Base-by-base conservation (phyloP, 495 filamentous ascomycete genomes). In the Elasticomyces elasticus region DNA sequence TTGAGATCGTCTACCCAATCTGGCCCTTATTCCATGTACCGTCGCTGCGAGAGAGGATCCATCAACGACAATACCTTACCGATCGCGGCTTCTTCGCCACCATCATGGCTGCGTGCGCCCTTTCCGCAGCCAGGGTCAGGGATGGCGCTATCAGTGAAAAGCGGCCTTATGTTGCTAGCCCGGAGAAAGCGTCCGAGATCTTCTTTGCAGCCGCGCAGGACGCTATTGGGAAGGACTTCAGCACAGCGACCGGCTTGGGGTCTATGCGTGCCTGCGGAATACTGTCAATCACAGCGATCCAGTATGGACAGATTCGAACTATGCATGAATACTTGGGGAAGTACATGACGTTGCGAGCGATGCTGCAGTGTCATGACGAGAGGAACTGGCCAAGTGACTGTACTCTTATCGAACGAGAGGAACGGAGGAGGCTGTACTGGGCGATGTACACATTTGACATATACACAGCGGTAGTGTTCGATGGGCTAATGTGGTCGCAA, bases 401-500 rank as follows among this genome's bases (percentile, higher is more conserved):
- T n/a, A 62, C 60, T 43, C 53, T 66, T 3, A 64, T 76, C 20
- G 75, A 78, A 52, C 64, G 53, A 15, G 75, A 78, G 52, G 68
- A 76, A 52, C 60, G 75, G 24, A 65, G 74, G 49, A 62, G 75
- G 63, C 53, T 77, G 69, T 76, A 76, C 54, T 79, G 76, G 76
- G 74, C 75, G 25, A 75, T 74, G 28, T 79, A 79, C 55, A 72
- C 70, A 5, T 52, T 79, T 3, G 75, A 79, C 45, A 66, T 79
- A 35, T 76, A 72, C 61, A 68, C 70, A 5, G 69, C 69, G 7
- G 68, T 75, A 37, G 72, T 77, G 22, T 77, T 71, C 71, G 68
- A 69, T 27, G 64, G 68, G n/a, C 60, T 73, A 15, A 68, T 76
- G 47, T 65, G 70, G 57, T 70, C 66, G 33, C 71, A 69, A 23